Percentiles rank a stretch among this genome's conserved stretches.
phyloP scores from a whole-genome alignment of 768 basidiomycete genomes.

The Ramaria sp. region DNA sequence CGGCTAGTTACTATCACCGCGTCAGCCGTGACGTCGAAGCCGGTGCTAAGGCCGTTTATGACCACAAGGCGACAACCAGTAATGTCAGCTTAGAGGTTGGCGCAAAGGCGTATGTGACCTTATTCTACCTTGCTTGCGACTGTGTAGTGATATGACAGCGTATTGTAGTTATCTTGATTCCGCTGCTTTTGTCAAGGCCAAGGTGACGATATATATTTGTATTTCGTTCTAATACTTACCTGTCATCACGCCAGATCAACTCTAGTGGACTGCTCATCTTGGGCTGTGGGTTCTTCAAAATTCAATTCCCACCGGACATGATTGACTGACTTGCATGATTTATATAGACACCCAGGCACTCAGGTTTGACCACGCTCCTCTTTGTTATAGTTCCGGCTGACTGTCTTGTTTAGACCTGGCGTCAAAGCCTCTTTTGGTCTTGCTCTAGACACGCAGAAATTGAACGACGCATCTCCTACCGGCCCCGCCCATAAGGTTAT shows the following conservation, averaged over 20 bases:
- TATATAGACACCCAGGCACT: constrained; percentile 63
- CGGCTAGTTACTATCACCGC: constrained; percentile 97
- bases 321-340: neutral
- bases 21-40: constrained; percentile 88
- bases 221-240: neutral
- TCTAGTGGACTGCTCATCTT: constrained; percentile 85
- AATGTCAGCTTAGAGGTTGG: constrained; percentile 91
- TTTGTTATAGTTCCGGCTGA: neutral
- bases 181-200: constrained; percentile 92
- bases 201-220: constrained; percentile 20
- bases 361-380: constrained; percentile 25
- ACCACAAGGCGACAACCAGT: constrained; percentile 79
- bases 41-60: constrained; percentile 93
- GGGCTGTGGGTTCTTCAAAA: constrained; percentile 33
- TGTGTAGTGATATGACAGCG: neutral
- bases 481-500: constrained; percentile 75
- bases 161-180: constrained; percentile 62
- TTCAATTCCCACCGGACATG: neutral
- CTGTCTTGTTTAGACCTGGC: constrained; percentile 46
- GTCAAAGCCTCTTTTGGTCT: constrained; percentile 91
- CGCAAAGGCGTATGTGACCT: constrained; percentile 72
- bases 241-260: constrained; percentile 50
- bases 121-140: neutral
- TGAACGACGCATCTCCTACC: constrained; percentile 51
- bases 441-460: constrained; percentile 86